These are phyloP conservation scores for Pouteria glomerata DNA, from an alignment of 148 eudicot species.

Conservation along the genomic window DNA sequence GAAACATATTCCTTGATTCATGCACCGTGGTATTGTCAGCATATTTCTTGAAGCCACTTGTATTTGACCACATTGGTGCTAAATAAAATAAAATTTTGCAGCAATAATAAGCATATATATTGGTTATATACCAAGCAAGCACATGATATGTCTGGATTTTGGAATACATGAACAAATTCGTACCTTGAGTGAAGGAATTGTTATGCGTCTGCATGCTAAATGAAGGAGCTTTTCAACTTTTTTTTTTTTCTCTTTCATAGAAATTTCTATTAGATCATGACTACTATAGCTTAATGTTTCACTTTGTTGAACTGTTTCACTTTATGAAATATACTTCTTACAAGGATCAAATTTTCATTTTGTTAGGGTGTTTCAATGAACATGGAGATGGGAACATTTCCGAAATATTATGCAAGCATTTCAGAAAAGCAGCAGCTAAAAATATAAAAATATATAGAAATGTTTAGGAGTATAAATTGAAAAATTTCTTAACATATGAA, in stretches of 20 bases:
- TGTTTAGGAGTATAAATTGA: too few relatives aligned
- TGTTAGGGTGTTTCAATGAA: too few relatives aligned
- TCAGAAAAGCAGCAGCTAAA: too few relatives aligned
- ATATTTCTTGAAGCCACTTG: not conserved
- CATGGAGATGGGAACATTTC: too few relatives aligned
- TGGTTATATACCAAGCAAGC: too few relatives aligned
- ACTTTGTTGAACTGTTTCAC: not conserved
- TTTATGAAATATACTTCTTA: not conserved
- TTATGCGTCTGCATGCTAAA: not conserved
- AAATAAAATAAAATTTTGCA: too few relatives aligned
- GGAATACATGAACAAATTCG: not conserved
- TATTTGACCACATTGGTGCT: not conserved
- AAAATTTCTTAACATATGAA: too few relatives aligned
- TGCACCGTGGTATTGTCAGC: not conserved
- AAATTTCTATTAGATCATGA: not conserved
- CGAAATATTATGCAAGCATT: too few relatives aligned
- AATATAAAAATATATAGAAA: too few relatives aligned
- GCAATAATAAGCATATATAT: not conserved
- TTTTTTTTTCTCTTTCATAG: not conserved
- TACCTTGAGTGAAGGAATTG: not conserved
- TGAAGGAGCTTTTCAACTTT: not conserved
- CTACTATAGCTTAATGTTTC: not conserved
- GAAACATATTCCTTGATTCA: not conserved
- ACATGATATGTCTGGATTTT: not conserved
- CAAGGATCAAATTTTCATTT: not conserved